Conservation (phyloP, 192 early-diverging fungal species). For the Backusella morwellensis region DNA sequence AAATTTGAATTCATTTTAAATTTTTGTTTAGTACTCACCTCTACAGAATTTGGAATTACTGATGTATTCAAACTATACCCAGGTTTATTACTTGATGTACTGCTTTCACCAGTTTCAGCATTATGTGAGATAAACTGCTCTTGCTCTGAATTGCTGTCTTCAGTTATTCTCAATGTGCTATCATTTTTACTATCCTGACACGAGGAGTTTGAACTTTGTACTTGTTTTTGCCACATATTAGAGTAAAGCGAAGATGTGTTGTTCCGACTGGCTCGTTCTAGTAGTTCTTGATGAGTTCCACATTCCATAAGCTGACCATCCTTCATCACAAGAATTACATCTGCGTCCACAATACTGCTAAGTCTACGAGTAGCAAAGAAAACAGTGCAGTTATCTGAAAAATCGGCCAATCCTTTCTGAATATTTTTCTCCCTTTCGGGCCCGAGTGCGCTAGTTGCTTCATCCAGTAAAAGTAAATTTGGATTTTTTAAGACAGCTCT, state of each 20-base stretch:
- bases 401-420: slow-evolving; percentile 72
- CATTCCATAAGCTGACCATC: slow-evolving; percentile 77
- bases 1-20: background rate
- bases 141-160: background rate
- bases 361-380: slow-evolving; percentile 84
- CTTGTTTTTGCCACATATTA: slow-evolving; percentile 90
- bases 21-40: background rate
- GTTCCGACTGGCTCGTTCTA: slow-evolving; percentile 35
- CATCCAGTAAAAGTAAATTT: slow-evolving; percentile 71
- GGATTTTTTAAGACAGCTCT: slow-evolving; percentile 73
- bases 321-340: slow-evolving; percentile 82
- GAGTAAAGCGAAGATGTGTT: slow-evolving; percentile 64
- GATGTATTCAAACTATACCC: background rate
- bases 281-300: slow-evolving; percentile 76
- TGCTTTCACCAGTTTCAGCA: background rate
- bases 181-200: background rate
- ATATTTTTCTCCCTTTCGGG: slow-evolving; percentile 68
- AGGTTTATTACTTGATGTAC: background rate
- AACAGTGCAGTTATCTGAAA: slow-evolving; percentile 81
- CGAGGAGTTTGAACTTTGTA: slow-evolving; percentile 43
- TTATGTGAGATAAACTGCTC: background rate
- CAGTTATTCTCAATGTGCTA: background rate
- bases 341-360: slow-evolving; percentile 78
- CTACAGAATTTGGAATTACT: background rate
- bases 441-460: slow-evolving; percentile 85